A percentile compares a stretch with the other conserved stretches of the same genome.
These are phyloP conservation scores for Coffea humblotiana DNA, from an alignment of 305 asterid species.

Conservation along the genomic window DNA sequence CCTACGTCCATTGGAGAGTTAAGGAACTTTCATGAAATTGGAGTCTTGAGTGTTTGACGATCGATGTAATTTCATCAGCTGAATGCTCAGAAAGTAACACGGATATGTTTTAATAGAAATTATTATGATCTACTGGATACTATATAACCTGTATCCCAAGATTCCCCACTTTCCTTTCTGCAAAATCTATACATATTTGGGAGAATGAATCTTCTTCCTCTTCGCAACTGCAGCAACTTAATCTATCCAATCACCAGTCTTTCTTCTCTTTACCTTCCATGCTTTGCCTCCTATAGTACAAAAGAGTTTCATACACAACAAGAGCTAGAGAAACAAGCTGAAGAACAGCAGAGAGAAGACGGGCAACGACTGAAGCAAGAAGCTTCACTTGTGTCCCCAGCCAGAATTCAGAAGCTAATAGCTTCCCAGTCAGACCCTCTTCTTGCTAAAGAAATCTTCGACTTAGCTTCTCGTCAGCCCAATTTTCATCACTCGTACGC, in stretches of 20 bases:
- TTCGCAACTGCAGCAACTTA: not conserved
- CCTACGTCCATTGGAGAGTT: too few species aligned
- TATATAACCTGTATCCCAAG: too few species aligned
- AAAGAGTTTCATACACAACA: not conserved
- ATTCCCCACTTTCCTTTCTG: too few species aligned
- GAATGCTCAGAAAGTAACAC: too few species aligned
- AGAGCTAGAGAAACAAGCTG: not conserved
- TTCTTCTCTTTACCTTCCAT: not conserved
- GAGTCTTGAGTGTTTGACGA: too few species aligned
- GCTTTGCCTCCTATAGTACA: not conserved
- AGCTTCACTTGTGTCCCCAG: conserved; percentile 53
- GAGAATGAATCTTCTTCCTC: conserved; percentile 3
- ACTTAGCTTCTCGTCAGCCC: conserved; percentile 71
- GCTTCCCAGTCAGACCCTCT: conserved; percentile 81
- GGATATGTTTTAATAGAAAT: too few species aligned
- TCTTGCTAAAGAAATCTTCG: conserved; percentile 88
- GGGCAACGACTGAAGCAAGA: conserved; percentile 26
- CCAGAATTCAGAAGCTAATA: conserved; percentile 71
- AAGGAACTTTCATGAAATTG: too few species aligned
- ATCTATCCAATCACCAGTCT: not conserved
- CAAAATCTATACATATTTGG: not conserved
- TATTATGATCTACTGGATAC: too few species aligned
- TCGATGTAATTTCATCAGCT: too few species aligned
- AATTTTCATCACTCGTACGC: conserved; percentile 66
- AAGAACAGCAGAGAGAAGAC: conserved; percentile 23